These are phyloP conservation scores for Baudoinia panamericana DNA, from an alignment of 495 filamentous ascomycete species.

Conservation along the genomic window DNA sequence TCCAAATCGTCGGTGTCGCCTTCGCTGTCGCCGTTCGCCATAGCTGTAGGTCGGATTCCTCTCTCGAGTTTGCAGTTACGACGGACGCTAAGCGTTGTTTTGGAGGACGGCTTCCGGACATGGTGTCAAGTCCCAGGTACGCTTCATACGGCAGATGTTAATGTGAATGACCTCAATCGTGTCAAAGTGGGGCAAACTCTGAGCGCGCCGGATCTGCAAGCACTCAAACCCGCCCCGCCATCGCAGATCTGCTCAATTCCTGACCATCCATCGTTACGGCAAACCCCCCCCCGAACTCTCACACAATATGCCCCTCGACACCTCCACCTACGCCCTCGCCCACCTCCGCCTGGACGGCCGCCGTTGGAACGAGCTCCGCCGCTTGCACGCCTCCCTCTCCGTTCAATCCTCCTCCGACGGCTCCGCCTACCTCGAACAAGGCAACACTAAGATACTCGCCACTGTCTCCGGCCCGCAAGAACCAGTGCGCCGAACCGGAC, in stretches of 20 bases:
- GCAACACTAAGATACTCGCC: constrained; percentile 92
- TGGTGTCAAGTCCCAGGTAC: too few species aligned
- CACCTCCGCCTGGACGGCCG: constrained; percentile 85
- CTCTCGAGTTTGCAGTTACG: constrained; percentile 10
- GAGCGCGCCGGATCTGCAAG: too few species aligned
- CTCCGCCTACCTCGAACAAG: constrained; percentile 82
- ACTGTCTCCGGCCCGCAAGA: constrained; percentile 75
- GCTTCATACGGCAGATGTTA: too few species aligned
- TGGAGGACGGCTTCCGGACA: too few species aligned
- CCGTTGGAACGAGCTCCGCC: constrained; percentile 94
- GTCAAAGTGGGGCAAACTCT: too few species aligned
- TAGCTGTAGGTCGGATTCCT: constrained; percentile 11
- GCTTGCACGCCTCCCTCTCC: constrained; percentile 74
- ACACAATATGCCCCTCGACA: constrained; percentile 46
- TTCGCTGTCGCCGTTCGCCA: constrained; percentile 18
- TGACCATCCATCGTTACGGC: too few species aligned
- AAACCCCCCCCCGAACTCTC: too few species aligned
- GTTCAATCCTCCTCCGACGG: constrained; percentile 86
- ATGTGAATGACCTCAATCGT: too few species aligned
- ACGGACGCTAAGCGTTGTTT: too few species aligned
- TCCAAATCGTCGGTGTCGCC: constrained; percentile 15
- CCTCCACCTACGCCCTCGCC: constrained; percentile 71
- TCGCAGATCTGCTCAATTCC: too few species aligned
- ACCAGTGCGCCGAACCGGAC: constrained; percentile 37
- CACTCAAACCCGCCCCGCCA: too few species aligned